Base-by-base conservation (phyloP, 2,329 filamentous ascomycete genomes). In the Aureobasidium subglaciale region DNA sequence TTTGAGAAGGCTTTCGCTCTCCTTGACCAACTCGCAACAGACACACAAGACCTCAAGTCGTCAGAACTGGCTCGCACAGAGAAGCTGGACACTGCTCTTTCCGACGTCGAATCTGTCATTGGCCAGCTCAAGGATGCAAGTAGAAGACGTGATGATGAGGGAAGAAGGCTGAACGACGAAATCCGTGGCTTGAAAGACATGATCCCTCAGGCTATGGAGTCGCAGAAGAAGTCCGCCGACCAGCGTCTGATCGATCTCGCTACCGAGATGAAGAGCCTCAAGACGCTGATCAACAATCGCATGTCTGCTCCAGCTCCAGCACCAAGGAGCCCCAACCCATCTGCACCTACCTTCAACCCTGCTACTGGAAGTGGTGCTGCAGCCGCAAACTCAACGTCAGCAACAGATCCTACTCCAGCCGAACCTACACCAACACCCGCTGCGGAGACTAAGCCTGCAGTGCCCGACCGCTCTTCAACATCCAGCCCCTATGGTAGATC, bases 1-100 rank as follows among this genome's bases (percentile, higher is more conserved):
- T 99, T 99, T 71, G 88, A 93, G 63, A 88, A 88, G 65, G 90
- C 92, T 2, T 99, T 99, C 69, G 78, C 86, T 16, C 80, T 97
- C 13, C 85, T 99, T 10, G 93, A 99, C 58, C 93, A 97, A 68
- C 81, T 99, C 1, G 83, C 88, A 34, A 88, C 89, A 63, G 95
- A 99, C 69, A 99, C 93, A 0, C 84, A 90, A 53, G 81, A 84
- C 8, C 81, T 99, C 58, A 99, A 99, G 73, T 79, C 83, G 4
- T 86, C 91, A 0, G 93, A 99, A 75, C 80, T 90, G 68, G 80
- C 87, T 58, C 83, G 93, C 58, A 95, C 90, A 9, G 85, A 90
- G 65, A 84, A 87, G 59, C 75, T 99, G 5, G 93, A 99, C 68
- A 78, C 78, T 45, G 87, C 92, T 2, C 78, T 99, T 11, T 77